Percentiles rank a stretch among this genome's conserved stretches.
Evolutionary conservation across 495 filamentous ascomycete genomes (phyloP).

Genomic region (Chaetomidium leptoderma): DNA sequence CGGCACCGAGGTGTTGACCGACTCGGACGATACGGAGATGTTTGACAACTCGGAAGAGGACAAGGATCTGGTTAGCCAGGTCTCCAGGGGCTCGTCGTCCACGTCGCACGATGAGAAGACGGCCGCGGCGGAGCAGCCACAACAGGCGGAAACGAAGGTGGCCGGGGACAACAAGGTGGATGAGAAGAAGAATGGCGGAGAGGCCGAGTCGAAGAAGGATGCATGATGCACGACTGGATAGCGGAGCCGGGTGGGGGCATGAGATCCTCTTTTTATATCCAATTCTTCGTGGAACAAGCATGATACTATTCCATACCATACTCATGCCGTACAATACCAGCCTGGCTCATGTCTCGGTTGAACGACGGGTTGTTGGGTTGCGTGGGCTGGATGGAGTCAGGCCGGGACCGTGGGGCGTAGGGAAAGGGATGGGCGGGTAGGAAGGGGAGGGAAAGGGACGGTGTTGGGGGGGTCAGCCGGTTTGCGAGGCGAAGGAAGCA

Average conservation of each 20-base stretch:
- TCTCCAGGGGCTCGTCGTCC: constrained; percentile 38
- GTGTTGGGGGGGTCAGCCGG: constrained; percentile 3
- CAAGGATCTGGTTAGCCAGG: constrained; percentile 61
- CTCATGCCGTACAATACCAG: constrained; percentile 2
- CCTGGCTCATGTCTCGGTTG: constrained; percentile 5
- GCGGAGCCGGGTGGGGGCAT: neutral
- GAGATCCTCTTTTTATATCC: constrained; percentile 12
- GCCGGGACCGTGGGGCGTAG: neutral
- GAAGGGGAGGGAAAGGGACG: neutral
- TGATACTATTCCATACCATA: constrained; percentile 8
- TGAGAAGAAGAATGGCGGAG: constrained; percentile 1
- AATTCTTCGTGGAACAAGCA: constrained; percentile 10
- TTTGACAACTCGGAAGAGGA: constrained; percentile 87
- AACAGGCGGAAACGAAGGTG: neutral
- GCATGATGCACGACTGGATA: constrained; percentile 7
- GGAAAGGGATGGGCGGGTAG: neutral
- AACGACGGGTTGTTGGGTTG: neutral
- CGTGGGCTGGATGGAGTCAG: neutral
- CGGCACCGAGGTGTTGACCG: constrained; percentile 82
- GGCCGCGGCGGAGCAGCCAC: constrained; percentile 2
- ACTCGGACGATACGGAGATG: constrained; percentile 84
- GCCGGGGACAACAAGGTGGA: constrained; percentile 5
- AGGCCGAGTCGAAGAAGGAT: neutral
- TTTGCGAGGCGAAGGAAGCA: neutral
- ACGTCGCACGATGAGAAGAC: constrained; percentile 4